A percentile compares a stretch with the other conserved stretches of the same genome.
phyloP scores from a whole-genome alignment of 352 stramenopile species.

The Phytophthora gonapodyides region DNA sequence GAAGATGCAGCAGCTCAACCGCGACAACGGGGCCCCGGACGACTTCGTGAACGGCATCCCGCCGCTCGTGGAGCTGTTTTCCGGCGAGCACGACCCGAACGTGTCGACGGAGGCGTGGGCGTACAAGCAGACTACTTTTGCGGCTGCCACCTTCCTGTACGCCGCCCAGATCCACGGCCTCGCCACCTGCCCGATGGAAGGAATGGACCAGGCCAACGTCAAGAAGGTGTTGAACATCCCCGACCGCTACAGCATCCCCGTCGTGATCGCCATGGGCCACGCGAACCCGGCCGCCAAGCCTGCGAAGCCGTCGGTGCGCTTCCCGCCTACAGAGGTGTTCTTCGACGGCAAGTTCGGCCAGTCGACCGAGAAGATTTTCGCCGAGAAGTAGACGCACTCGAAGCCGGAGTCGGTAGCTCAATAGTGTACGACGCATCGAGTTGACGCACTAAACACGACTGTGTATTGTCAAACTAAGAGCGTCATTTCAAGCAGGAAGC shows the following conservation, averaged over 20 bases:
- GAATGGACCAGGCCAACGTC: conserved; percentile 55
- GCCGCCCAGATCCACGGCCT: conserved; percentile 63
- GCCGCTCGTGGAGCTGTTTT: conserved; percentile 52
- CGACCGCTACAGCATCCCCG: conserved; percentile 66
- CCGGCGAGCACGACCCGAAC: conserved; percentile 55
- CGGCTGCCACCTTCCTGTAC: conserved; percentile 64
- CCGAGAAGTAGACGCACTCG: conserved; percentile 9
- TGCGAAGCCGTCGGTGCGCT: conserved; percentile 39
- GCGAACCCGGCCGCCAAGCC: conserved; percentile 22
- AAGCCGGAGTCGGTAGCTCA: no score
- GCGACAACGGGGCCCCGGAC: conserved; percentile 47
- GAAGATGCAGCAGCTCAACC: conserved; percentile 66
- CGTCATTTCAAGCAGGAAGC: no score
- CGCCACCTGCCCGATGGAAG: conserved; percentile 71
- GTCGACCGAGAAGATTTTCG: conserved; percentile 53
- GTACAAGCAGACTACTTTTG: conserved; percentile 75
- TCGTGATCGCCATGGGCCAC: conserved; percentile 69
- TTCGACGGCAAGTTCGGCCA: conserved; percentile 77
- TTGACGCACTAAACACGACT: no score
- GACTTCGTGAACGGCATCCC: conserved; percentile 49
- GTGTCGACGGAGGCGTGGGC: conserved; percentile 69
- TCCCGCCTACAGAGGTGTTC: conserved; percentile 65
- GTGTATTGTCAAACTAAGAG: no score
- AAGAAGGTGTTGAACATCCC: conserved; percentile 63
- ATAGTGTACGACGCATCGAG: no score